Conservation (phyloP, 1,284 basidiomycete genomes). For the Pisolithus thermaeus region DNA sequence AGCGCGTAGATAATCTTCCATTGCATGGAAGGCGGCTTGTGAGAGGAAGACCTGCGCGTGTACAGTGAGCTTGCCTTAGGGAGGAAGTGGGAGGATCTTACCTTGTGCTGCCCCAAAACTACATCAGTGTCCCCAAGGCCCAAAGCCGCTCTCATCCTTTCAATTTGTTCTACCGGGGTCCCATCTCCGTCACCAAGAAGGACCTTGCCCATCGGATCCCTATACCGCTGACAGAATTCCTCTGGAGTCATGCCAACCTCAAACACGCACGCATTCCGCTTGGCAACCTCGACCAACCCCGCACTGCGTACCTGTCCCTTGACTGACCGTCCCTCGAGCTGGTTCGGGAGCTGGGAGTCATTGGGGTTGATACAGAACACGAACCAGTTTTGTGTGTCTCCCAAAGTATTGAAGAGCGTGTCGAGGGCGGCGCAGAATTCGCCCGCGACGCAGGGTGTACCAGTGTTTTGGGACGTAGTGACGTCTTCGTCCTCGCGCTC, state of each 20-base stretch:
- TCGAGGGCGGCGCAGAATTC: slow-evolving; percentile 83
- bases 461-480: slow-evolving; percentile 23
- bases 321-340: slow-evolving; percentile 86
- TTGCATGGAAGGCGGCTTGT: slow-evolving; percentile 79
- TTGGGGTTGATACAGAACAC: slow-evolving; percentile 93
- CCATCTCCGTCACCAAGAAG: slow-evolving; percentile 39
- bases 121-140: slow-evolving; percentile 70
- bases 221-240: slow-evolving; percentile 86
- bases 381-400: slow-evolving; percentile 90
- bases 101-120: slow-evolving; percentile 78
- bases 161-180: slow-evolving; percentile 46
- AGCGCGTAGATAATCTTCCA: slow-evolving; percentile 84
- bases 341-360: slow-evolving; percentile 90
- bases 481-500: slow-evolving; percentile 50
- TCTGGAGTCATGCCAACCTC: slow-evolving; percentile 83
- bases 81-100: slow-evolving; percentile 24
- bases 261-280: slow-evolving; percentile 61
- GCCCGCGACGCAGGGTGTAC: slow-evolving; percentile 74
- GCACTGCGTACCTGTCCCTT: slow-evolving; percentile 88
- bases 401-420: slow-evolving; percentile 82
- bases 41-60: slow-evolving; percentile 78
- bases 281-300: slow-evolving; percentile 77
- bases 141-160: slow-evolving; percentile 58
- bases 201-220: slow-evolving; percentile 45
- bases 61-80: neutral